Percentiles rank a stretch among this genome's conserved stretches.
Conservation (phyloP, 306 rosid species). For the Delonix regia region DNA sequence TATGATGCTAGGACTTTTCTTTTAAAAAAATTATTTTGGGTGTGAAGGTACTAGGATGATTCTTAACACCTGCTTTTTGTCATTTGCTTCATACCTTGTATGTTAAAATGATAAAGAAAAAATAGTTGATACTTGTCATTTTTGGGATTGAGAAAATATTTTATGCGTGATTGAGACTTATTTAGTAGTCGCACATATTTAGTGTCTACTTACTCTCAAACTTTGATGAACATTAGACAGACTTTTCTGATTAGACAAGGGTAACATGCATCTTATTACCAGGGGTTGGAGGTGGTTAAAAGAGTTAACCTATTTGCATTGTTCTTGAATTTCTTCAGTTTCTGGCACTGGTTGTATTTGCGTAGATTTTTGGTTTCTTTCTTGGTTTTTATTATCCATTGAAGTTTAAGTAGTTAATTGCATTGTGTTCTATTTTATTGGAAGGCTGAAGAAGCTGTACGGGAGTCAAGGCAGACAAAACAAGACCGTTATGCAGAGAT, state of each 20-base stretch:
- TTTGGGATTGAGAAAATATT: conserved; percentile 10
- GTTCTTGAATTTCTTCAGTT: neutral
- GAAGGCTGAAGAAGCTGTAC: conserved; percentile 92
- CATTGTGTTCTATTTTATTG: conserved; percentile 31
- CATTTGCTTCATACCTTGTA: neutral
- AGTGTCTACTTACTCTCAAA: conserved; percentile 8
- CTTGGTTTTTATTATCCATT: conserved; percentile 2
- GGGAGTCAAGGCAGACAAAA: conserved; percentile 72
- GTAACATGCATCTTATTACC: neutral
- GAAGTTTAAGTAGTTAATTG: conserved; percentile 14
- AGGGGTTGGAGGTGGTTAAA: neutral
- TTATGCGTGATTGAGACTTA: conserved; percentile 9
- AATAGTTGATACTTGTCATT: neutral
- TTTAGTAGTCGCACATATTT: neutral
- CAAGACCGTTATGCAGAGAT: conserved; percentile 83
- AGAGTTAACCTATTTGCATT: neutral
- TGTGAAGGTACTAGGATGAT: conserved; percentile 9
- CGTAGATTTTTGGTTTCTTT: neutral
- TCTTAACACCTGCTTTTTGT: conserved; percentile 18
- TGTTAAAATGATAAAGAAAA: neutral
- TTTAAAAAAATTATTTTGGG: neutral
- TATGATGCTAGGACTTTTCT: neutral
- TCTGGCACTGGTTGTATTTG: neutral
- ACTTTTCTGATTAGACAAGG: conserved; percentile 1
- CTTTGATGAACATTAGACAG: conserved; percentile 4